Evolutionary conservation across 768 basidiomycete species (phyloP), one percentile per base, ranked within the genome.

Genomic region (Tricholoma saponaceum): DNA sequence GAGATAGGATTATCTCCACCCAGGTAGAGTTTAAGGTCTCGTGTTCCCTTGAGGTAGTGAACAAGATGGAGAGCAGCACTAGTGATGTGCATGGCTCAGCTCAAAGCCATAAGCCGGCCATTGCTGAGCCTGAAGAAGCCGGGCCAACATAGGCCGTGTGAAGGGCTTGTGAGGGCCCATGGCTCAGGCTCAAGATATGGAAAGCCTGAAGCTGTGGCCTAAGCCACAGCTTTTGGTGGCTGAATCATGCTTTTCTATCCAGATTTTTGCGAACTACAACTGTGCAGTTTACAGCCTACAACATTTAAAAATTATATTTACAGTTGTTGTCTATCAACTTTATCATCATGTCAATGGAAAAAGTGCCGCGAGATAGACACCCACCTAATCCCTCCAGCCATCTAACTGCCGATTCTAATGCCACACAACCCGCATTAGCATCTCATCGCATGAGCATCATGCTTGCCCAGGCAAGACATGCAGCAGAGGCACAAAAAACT

Each of bases 201-300:
- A 58, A 58, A 54, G 57, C 57, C 52, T 35, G 1, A 20, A 46
- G 52, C 57, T 41, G 20, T 26, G 52, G 57, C 57, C 23, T 37
- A 54, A 32, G 57, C 57, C 52, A 12, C 20, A 18, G 57, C 57
- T 58, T 58, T 58, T 12, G 2, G 55, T 56, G 44, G 55, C 55
- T 49, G 55, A 49, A 49, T 1, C 7, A 54, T 33, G 32, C 30
- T n/a, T 32, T 32, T 33, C 32, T 33, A 54, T 54, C 37, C 14
- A 13, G 37, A 54, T 10, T 54, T n/a, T 23, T 33, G 37, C 14
- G 4, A n/a, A 54, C 25, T 39, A 2, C 37, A 23, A 28, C 32
- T 55, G 54, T 55, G 44, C 44, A 56, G 55, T 56, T 56, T 32
- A 5, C 18, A 32, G 32, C 32, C 32, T 33, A 33, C 5, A 6